Conservation (phyloP, 2,329 filamentous ascomycete species). For the Setomelanomma holmii region DNA sequence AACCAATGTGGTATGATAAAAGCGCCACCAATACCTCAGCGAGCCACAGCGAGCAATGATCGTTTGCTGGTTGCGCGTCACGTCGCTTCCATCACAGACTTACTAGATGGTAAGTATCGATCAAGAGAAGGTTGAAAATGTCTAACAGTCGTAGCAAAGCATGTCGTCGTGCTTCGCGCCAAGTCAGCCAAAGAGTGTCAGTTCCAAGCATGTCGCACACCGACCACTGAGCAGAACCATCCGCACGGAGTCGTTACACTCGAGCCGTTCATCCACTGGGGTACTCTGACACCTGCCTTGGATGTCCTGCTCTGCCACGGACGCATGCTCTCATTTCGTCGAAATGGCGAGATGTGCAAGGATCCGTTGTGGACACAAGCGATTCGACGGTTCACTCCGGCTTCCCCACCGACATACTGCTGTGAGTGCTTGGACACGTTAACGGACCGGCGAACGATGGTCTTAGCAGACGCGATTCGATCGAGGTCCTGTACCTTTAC, state of each 20-base stretch:
- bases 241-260: conserved; percentile 2
- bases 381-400: conserved; percentile 1
- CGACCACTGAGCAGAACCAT: not conserved
- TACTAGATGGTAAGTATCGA: conserved; percentile 4
- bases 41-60: not conserved
- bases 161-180: conserved; percentile 10
- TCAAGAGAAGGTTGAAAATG: not conserved
- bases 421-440: conserved; percentile 16
- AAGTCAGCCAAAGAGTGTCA: not conserved
- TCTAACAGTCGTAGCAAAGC: not conserved
- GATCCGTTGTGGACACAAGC: conserved; percentile 15
- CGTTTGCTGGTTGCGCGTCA: conserved; percentile 2
- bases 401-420: conserved; percentile 12
- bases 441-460: conserved; percentile 4
- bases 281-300: conserved; percentile 6
- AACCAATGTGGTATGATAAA: not conserved
- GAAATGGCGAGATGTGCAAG: conserved; percentile 12
- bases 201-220: conserved; percentile 1
- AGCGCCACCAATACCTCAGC: not conserved
- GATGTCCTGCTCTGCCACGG: conserved; percentile 3
- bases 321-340: conserved; percentile 12
- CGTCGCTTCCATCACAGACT: conserved; percentile 2
- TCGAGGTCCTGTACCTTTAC: not conserved
- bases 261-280: conserved; percentile 20
- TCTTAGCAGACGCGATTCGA: conserved; percentile 3